Evolutionary conservation across 2,329 filamentous ascomycete species (phyloP).

Genomic region (Colletotrichum aenigma): DNA sequence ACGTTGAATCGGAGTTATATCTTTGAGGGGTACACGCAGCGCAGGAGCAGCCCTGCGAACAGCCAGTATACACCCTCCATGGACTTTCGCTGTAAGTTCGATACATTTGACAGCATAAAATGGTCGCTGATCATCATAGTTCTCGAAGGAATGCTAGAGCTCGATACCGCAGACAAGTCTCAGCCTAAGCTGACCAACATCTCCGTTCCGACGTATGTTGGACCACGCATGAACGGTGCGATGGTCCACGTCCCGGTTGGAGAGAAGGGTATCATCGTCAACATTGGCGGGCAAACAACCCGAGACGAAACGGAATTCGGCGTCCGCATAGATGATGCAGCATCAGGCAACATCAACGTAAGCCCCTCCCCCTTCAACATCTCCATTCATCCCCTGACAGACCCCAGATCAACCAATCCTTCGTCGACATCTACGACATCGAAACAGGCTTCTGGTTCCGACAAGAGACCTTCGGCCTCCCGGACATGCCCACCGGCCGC

Average conservation of each 20-base stretch:
- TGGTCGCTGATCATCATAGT: neutral
- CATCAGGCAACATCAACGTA: neutral
- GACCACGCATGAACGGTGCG: conserved; percentile 25
- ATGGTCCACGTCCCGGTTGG: conserved; percentile 24
- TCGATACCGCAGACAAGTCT: conserved; percentile 8
- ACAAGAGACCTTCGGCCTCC: conserved; percentile 22
- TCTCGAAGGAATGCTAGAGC: conserved; percentile 22
- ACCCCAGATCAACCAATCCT: conserved; percentile 17
- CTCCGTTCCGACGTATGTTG: conserved; percentile 21
- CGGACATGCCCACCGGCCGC: conserved; percentile 18
- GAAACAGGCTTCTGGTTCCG: conserved; percentile 25
- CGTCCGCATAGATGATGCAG: neutral
- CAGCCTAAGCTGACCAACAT: conserved; percentile 23
- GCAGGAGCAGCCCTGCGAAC: conserved; percentile 16
- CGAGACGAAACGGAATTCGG: conserved; percentile 14
- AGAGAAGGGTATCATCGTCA: conserved; percentile 19
- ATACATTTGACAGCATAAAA: too few relatives aligned
- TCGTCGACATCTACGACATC: conserved; percentile 25
- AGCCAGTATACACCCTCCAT: neutral
- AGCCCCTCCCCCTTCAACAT: neutral
- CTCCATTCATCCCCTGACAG: neutral
- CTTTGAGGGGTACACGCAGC: conserved; percentile 22
- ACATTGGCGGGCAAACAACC: conserved; percentile 21
- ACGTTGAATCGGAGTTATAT: conserved; percentile 20
- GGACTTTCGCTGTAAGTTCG: conserved; percentile 14